Base-by-base conservation (phyloP, 768 basidiomycete genomes). In the Holtermanniella nyarrowii region DNA sequence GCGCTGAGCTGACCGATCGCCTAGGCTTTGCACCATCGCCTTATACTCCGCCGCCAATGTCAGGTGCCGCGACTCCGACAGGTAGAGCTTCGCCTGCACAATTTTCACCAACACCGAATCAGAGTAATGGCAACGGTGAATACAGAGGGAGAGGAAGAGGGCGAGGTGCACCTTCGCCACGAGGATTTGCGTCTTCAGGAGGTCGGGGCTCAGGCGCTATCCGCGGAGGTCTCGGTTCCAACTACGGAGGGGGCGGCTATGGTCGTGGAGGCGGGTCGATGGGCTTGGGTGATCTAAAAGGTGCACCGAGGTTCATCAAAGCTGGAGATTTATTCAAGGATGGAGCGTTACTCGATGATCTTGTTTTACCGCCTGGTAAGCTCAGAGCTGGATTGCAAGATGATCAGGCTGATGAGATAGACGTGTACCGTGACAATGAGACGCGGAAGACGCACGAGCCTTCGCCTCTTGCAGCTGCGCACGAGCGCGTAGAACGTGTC, bases 241-340 rank as follows among this genome's bases (percentile, higher is more conserved):
- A 22, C 11, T 22, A 25, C 22, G 10, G 20, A 7, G 7, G 10
- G 31, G 16, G 31, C 7, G 31, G 31, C 16, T 7, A 16, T 37
- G 31, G 31, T 16, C 31, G 31, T 16, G 31, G 31, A 7, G 31
- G 31, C 7, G 31, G 10, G 31, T 37, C 16, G 10, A 37, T 27
- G 18, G 42, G 20, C 37, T 48, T 42, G 27, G 21, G 23, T 18
- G 37, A 18, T 21, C 10, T 25, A 27, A 39, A 58, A 18, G 43
- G 23, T 11, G 66, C 66, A 3, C 66, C 70, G 12, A 42, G 68
- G 14, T 69, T 69, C 46, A 63, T 69, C 24, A 71, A 66, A 52
- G 70, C 66, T 41, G 68, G 70, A 37, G 66, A 68, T 50, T 48
- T 71, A 42, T 68, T 69, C 57, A 63, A 64, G 49, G 63, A 67